Conservation (phyloP, 768 basidiomycete species). For the Auriculariales sp. region DNA sequence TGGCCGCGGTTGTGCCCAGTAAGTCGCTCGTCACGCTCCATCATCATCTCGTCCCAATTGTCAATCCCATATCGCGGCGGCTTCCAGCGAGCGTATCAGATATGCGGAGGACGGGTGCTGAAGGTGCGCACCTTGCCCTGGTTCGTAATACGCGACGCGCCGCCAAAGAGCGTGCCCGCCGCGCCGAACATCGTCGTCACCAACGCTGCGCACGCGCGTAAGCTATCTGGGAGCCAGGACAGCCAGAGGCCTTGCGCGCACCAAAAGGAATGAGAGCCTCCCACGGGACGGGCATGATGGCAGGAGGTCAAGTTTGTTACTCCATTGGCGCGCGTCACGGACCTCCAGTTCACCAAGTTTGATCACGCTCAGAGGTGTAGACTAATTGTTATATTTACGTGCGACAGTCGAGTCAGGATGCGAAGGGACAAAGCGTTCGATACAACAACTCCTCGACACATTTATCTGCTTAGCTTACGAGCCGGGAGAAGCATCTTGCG, state of each 20-base stretch:
- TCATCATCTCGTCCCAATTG: slow-evolving; percentile 92
- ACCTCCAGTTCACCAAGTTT: no score
- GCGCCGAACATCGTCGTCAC: slow-evolving; percentile 79
- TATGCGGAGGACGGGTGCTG: no score
- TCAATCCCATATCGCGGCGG: slow-evolving; percentile 76
- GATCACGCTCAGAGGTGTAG: no score
- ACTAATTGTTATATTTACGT: no score
- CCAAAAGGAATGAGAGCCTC: slow-evolving; percentile 96
- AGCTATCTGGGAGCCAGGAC: slow-evolving; percentile 5
- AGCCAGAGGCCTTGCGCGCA: slow-evolving; percentile 17
- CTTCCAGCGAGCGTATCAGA: no score
- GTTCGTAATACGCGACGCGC: slow-evolving; percentile 68
- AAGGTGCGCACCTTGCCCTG: slow-evolving; percentile 78
- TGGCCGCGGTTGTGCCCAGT: slow-evolving; percentile 84
- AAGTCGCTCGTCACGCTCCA: slow-evolving; percentile 75
- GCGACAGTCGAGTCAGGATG: no score
- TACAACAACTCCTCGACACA: no score
- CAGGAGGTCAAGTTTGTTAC: neutral
- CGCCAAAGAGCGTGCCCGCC: slow-evolving; percentile 75
- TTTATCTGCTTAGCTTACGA: no score
- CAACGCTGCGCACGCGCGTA: slow-evolving; percentile 37
- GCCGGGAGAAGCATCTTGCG: no score
- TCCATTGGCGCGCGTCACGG: no score
- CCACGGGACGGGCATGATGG: slow-evolving; percentile 87
- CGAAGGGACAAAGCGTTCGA: no score